These are phyloP conservation scores for Pestalotiopsis sp. DNA, from an alignment of 2,329 filamentous ascomycete genomes.

Conservation along the genomic window DNA sequence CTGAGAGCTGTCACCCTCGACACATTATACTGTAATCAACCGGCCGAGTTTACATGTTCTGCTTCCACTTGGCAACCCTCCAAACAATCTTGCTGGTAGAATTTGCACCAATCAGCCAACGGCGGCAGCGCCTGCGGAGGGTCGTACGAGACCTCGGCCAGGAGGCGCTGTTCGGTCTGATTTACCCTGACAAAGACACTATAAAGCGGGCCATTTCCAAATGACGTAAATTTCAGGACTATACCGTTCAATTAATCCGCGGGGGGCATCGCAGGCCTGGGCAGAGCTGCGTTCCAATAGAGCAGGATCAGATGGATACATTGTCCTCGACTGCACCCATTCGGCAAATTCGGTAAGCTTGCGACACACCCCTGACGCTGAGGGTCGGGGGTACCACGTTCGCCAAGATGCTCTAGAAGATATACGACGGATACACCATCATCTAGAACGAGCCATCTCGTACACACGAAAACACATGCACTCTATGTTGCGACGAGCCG, in stretches of 20 bases:
- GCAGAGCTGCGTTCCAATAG: not conserved
- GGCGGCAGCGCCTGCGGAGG: not conserved
- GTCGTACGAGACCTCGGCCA: not conserved
- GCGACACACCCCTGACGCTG: not conserved
- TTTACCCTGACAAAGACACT: slow-evolving; percentile 15
- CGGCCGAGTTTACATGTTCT: not conserved
- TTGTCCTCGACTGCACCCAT: not conserved
- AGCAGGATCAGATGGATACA: not conserved
- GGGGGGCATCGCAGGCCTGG: not conserved
- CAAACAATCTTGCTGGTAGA: not conserved
- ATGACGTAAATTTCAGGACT: slow-evolving; percentile 16
- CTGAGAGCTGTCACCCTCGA: not conserved
- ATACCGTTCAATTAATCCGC: slow-evolving; percentile 12
- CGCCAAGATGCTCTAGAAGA: not conserved
- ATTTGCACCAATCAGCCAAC: slow-evolving; percentile 1
- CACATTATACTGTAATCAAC: not conserved
- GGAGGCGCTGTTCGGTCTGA: slow-evolving; percentile 1
- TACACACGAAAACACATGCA: not conserved
- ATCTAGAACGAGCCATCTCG: not conserved
- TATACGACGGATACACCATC: not conserved
- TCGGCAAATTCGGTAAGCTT: not conserved
- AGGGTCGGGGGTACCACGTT: not conserved
- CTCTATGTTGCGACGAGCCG: not conserved
- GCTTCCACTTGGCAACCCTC: not conserved
- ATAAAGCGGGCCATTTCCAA: slow-evolving; percentile 14